A percentile compares a stretch with the other conserved stretches of the same genome.
Conservation (phyloP, 1,139 yeast species). For the Suhomyces chickasaworum region DNA sequence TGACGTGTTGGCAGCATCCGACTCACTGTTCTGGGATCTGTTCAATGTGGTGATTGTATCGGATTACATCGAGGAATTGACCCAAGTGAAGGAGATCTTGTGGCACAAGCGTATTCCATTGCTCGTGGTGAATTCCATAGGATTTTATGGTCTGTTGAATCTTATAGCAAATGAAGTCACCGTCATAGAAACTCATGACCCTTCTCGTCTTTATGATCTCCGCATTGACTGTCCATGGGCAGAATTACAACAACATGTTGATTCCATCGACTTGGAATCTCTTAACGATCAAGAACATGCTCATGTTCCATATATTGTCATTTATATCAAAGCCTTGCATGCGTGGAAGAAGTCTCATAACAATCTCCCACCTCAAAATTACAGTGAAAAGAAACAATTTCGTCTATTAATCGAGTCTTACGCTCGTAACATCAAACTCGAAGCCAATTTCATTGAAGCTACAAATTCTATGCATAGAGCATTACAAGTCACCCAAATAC, state of each 20-base stretch:
- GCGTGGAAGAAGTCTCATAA: constrained; percentile 42
- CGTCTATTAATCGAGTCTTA: constrained; percentile 39
- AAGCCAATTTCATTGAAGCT: constrained; percentile 76
- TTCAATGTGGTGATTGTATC: constrained; percentile 58
- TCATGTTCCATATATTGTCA: constrained; percentile 72
- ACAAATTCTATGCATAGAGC: constrained; percentile 57
- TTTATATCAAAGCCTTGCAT: constrained; percentile 59
- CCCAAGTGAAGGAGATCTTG: constrained; percentile 36
- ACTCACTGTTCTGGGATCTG: constrained; percentile 45
- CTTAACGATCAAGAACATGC: constrained; percentile 58
- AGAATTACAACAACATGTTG: constrained; percentile 57
- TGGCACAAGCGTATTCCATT: constrained; percentile 56
- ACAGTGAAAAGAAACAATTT: constrained; percentile 52
- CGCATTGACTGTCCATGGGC: constrained; percentile 78
- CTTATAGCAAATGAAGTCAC: constrained; percentile 55
- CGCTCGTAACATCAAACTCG: constrained; percentile 41
- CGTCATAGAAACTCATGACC: constrained; percentile 76
- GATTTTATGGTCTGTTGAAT: constrained; percentile 69
- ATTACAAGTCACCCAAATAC: constrained; percentile 42
- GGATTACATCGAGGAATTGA: constrained; percentile 28
- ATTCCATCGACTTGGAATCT: constrained; percentile 49
- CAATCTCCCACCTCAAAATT: constrained; percentile 42
- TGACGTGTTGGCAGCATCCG: constrained; percentile 17
- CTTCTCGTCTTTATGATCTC: constrained; percentile 63
- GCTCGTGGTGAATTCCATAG: constrained; percentile 53